A percentile compares a stretch with the other conserved stretches of the same genome.
These are phyloP conservation scores for Decorospora gaudefroyi DNA, from an alignment of 2,329 filamentous ascomycete species.

Conservation along the genomic window DNA sequence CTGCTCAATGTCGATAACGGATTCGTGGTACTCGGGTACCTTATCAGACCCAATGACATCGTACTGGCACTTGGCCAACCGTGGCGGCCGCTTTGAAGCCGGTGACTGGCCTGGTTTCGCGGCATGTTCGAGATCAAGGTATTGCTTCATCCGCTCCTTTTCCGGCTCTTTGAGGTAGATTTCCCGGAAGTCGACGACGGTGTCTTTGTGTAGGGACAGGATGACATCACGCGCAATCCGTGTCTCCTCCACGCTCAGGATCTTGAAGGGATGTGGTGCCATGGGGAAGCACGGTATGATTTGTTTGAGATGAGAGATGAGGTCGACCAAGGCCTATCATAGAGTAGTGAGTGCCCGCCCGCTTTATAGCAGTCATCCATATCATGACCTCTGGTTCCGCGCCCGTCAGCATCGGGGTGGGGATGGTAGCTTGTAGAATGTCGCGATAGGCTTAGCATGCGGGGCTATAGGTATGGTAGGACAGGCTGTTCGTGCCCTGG, in stretches of 20 bases:
- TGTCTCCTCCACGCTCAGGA: conserved; percentile 61
- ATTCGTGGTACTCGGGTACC: conserved; percentile 60
- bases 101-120: conserved; percentile 46
- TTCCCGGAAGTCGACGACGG: conserved; percentile 54
- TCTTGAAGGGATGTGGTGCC: conserved; percentile 59
- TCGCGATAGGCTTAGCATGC: too few relatives aligned
- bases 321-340: too few relatives aligned
- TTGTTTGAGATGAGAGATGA: too few relatives aligned
- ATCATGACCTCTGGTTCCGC: too few relatives aligned
- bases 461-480: too few relatives aligned
- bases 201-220: conserved; percentile 47
- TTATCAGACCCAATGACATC: conserved; percentile 59
- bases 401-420: too few relatives aligned
- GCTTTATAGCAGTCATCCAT: too few relatives aligned
- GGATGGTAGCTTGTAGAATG: too few relatives aligned
- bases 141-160: conserved; percentile 55
- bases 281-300: conserved; percentile 24
- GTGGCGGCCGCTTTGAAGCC: conserved; percentile 52
- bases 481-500: too few relatives aligned
- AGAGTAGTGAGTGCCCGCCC: too few relatives aligned
- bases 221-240: conserved; percentile 57
- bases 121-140: conserved; percentile 55
- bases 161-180: conserved; percentile 58
- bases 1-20: conserved; percentile 55
- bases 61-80: conserved; percentile 60